phyloP scores from a whole-genome alignment of 2,329 filamentous ascomycete genomes.

The Aspergillus bombycis region DNA sequence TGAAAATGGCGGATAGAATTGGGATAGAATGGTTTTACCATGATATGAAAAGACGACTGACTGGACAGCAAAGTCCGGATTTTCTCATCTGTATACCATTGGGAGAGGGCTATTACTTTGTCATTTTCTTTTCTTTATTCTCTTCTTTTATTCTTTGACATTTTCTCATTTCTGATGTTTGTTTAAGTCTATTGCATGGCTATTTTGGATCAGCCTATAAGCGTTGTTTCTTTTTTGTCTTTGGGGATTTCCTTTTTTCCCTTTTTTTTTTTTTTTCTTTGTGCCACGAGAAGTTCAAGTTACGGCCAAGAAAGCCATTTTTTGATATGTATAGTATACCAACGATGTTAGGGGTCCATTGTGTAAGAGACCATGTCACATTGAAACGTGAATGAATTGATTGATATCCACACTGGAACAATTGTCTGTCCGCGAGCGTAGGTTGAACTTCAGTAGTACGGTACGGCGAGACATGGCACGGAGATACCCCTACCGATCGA shows the following conservation, averaged over 20 bases:
- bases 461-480: background rate
- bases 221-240: background rate
- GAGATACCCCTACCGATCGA: background rate
- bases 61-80: background rate
- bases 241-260: background rate
- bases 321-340: conserved; percentile 10
- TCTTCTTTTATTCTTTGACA: background rate
- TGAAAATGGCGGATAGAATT: conserved; percentile 14
- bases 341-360: background rate
- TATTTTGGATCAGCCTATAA: background rate
- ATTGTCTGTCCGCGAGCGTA: background rate
- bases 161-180: background rate
- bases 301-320: background rate
- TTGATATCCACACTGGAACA: conserved; percentile 3
- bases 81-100: conserved; percentile 3
- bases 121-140: background rate
- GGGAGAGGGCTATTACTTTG: background rate
- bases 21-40: conserved; percentile 13
- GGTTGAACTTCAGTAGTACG: background rate
- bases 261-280: background rate
- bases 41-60: background rate
- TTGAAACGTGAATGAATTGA: conserved; percentile 8
- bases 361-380: conserved; percentile 5
- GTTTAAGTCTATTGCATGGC: background rate
- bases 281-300: background rate